Evolutionary conservation across 192 early-diverging fungal genomes (phyloP).

Genomic region (Gryganskiella cystojenkinii): DNA sequence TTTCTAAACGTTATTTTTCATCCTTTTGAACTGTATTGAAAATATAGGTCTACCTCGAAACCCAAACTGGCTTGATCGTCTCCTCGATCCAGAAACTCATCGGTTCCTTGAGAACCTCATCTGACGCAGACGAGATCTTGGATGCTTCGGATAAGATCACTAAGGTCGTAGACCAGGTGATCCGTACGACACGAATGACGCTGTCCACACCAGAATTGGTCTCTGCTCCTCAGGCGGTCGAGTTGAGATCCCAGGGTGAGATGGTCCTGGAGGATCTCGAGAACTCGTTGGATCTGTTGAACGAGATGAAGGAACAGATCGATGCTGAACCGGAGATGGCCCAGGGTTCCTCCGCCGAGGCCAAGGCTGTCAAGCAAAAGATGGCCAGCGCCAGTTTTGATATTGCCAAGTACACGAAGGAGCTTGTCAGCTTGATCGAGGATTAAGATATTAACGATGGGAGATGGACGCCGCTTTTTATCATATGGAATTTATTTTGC

Average conservation of each 20-base stretch:
- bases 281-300: conserved; percentile 61
- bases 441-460: conserved; percentile 10
- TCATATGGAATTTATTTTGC: no score
- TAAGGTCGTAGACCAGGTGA: conserved; percentile 66
- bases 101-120: conserved; percentile 64
- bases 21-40: not conserved
- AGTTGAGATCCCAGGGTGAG: conserved; percentile 58
- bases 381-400: conserved; percentile 88
- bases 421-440: conserved; percentile 73
- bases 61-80: conserved; percentile 80
- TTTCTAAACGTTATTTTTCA: no score
- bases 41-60: conserved; percentile 47
- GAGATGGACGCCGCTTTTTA: not conserved
- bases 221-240: conserved; percentile 40
- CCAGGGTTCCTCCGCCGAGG: conserved; percentile 44
- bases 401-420: conserved; percentile 91
- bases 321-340: conserved; percentile 57
- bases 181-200: conserved; percentile 60
- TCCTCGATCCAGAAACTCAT: conserved; percentile 82
- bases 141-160: conserved; percentile 68
- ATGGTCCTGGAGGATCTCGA: conserved; percentile 70
- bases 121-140: conserved; percentile 63
- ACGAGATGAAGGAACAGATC: conserved; percentile 68
- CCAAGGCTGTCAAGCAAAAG: conserved; percentile 82
- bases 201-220: conserved; percentile 51